These are phyloP conservation scores for Penstemon eatonii DNA, from an alignment of 257 asterid species.

Conservation along the genomic window DNA sequence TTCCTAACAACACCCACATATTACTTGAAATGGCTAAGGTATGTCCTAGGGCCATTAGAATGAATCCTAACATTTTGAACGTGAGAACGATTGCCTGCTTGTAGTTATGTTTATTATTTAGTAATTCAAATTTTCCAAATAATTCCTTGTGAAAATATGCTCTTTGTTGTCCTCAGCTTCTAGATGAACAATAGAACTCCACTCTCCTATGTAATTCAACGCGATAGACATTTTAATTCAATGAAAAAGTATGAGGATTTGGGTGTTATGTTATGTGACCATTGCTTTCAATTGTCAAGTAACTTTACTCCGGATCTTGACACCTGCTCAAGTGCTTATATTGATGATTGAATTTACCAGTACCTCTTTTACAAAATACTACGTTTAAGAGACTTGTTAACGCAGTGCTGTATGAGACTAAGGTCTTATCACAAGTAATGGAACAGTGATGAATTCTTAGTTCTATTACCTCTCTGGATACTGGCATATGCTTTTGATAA, in stretches of 20 bases:
- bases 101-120: not conserved
- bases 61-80: slow-evolving; percentile 21
- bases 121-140: slow-evolving; percentile 17
- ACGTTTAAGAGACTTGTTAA: not conserved
- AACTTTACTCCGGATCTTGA: too few species aligned
- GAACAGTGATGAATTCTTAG: too few species aligned
- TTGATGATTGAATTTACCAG: too few species aligned
- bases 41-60: slow-evolving; percentile 23
- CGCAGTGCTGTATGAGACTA: not conserved
- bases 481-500: slow-evolving; percentile 6
- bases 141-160: slow-evolving; percentile 19
- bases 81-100: slow-evolving; percentile 2
- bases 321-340: too few species aligned
- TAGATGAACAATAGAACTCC: slow-evolving; percentile 13
- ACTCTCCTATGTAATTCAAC: not conserved
- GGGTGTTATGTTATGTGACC: too few species aligned
- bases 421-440: too few species aligned
- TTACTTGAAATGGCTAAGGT: slow-evolving; percentile 99
- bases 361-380: too few species aligned
- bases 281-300: too few species aligned
- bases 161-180: slow-evolving; percentile 6
- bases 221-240: too few species aligned
- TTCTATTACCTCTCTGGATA: not conserved
- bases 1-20: slow-evolving; percentile 83
- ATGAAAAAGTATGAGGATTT: too few species aligned